Evolutionary conservation across 1,139 yeast genomes (phyloP), one percentile per base, ranked within the genome.

Genomic region (Diutina pseudorugosa): DNA sequence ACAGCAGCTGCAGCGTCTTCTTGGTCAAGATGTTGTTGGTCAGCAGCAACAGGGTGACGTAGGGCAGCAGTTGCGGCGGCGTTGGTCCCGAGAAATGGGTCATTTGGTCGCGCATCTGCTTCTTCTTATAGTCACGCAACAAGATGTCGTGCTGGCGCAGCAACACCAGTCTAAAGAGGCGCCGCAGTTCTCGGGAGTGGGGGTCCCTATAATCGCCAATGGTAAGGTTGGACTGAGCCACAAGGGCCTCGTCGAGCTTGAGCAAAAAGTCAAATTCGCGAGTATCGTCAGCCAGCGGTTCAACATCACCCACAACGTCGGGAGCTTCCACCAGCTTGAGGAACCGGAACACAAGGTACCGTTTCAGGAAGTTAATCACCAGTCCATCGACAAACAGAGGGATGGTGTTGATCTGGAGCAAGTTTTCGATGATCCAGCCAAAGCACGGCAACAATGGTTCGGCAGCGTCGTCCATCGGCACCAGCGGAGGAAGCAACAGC

Each of bases 381-480:
- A 62, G 59, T 56, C 63, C 62, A 14, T 27, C 43, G n/a, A 33
- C 27, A 59, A 64, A 73, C 27, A 68, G 70, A 18, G 76, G 70
- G 45, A 72, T 64, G 53, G 61, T 68, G 57, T 71, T 71, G 3
- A 69, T 63, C 41, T 68, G 72, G 47, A 74, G 57, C 51, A 74
- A 63, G 55, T 73, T 73, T 54, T 74, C 77, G 52, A 75, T 71
- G 20, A 75, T 66, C 79, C 79, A 74, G 9, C 98, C 97, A 57
- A 90, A 80, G 62, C 97, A 91, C 2, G 96, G 95, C n/a, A 74
- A 65, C 50, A 73, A 65, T 0, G 76, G 75, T 30, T 63, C 66
- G 30, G 64, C 62, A 40, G 60, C 57, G 52, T 71, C 76, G 3
- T 61, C 54, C 1, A 59, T 51, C 9, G 60, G 60, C 42, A 74